Conservation (phyloP, 2,329 filamentous ascomycete genomes). For the Delphinella strobiligena region DNA sequence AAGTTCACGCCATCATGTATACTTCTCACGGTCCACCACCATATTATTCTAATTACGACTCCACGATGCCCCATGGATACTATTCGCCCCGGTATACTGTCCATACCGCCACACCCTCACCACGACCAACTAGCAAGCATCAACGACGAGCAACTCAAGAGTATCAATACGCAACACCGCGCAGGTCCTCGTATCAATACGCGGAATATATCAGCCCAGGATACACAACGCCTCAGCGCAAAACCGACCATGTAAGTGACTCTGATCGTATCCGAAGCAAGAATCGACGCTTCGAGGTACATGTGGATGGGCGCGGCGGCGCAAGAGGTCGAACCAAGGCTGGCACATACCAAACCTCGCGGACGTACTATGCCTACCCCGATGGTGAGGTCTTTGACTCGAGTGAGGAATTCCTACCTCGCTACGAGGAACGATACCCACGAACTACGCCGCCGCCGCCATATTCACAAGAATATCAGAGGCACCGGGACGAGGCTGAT, state of each 20-base stretch:
- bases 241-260: conserved; percentile 56
- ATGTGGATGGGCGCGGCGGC: conserved; percentile 19
- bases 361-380: conserved; percentile 43
- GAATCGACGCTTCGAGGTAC: conserved; percentile 21
- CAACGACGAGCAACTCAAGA: conserved; percentile 44
- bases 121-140: conserved; percentile 38
- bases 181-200: conserved; percentile 21
- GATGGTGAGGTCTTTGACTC: conserved; percentile 44
- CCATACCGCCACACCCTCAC: conserved; percentile 35
- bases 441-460: conserved; percentile 30
- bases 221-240: conserved; percentile 35
- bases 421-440: conserved; percentile 26
- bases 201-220: conserved; percentile 26
- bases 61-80: conserved; percentile 32
- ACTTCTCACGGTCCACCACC: not conserved
- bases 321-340: not conserved
- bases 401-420: conserved; percentile 27
- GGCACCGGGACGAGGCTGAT: conserved; percentile 43
- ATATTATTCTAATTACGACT: conserved; percentile 1
- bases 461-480: conserved; percentile 39
- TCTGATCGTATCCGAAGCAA: conserved; percentile 36
- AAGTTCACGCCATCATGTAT: too few relatives aligned
- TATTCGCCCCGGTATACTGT: conserved; percentile 41
- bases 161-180: conserved; percentile 24
- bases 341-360: conserved; percentile 35